Base-by-base conservation (phyloP, 2,329 filamentous ascomycete species). In the Teratosphaeria nubilosa region DNA sequence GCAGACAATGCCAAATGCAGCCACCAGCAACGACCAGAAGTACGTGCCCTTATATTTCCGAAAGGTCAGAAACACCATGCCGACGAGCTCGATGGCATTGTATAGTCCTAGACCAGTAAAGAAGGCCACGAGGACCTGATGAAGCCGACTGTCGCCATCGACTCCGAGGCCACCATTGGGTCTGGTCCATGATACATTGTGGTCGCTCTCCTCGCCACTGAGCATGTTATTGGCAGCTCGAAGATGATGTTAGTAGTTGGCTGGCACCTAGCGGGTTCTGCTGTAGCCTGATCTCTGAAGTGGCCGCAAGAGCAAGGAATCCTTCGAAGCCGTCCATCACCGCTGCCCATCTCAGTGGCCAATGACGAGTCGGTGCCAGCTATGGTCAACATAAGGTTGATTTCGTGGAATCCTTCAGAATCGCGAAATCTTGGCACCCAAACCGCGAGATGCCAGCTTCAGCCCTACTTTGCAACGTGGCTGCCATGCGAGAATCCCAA, bases 11-110 rank as follows among this genome's bases (percentile, higher is more conserved):
- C 76, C 75, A 16, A 73, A 62, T 0, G 74, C 72, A 1, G 76
- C 68, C 30, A 77, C 62, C 24, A 79, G 59, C 58, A 80, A 66
- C 52, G 72, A 75, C 77, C 76, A 79, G 60, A 79, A 80, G 60
- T 80, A 80, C 11, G 76, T 64, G 0, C 77, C 77, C 24, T 68
- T 65, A 53, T 75, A 78, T 50, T 69, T 70, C 41, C 77, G 75
- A 66, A 79, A 80, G 2, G 60, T 63, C 14, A 59, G 51, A 57
- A 78, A 73, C 27, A 77, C 72, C 54, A 78, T 68, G 20, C 77
- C 67, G 27, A 77, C 69, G 30, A 79, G 69, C 61, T 79, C 77
- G 16, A 77, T 60, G 9, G 72, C 68, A 58, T 75, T 75, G 63
- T 75, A 52, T n/a, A 41, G 11, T 16, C 13, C 34, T 41, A 41